Percentiles rank a stretch among this genome's conserved stretches.
phyloP scores from a whole-genome alignment of 805 yeast species.

The Yamadazyma sp. region DNA sequence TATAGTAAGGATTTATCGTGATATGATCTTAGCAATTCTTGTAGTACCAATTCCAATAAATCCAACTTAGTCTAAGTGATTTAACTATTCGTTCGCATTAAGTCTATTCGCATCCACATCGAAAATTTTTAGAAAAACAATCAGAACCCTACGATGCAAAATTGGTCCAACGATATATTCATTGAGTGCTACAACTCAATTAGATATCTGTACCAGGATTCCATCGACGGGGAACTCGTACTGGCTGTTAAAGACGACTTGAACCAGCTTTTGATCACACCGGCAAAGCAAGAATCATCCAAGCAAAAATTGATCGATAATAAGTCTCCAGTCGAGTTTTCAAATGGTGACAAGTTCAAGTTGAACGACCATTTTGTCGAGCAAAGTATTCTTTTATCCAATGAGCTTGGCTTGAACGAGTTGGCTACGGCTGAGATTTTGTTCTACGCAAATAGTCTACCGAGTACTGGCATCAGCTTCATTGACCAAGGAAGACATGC shows the following conservation, averaged over 20 bases:
- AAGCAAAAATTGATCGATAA: constrained; percentile 45
- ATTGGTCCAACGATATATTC: constrained; percentile 45
- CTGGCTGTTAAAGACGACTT: constrained; percentile 47
- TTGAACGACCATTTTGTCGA: constrained; percentile 67
- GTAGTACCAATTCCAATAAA: no score
- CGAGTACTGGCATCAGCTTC: constrained; percentile 47
- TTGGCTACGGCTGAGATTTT: constrained; percentile 69
- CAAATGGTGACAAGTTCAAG: constrained; percentile 57
- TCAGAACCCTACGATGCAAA: neutral
- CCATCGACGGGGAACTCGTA: constrained; percentile 20
- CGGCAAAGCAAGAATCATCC: constrained; percentile 46
- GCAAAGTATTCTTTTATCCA: constrained; percentile 58
- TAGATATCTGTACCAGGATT: constrained; percentile 13
- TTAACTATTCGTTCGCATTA: neutral
- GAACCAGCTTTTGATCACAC: constrained; percentile 38
- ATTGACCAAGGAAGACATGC: constrained; percentile 65
- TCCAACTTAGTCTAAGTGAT: no score
- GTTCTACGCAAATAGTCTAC: constrained; percentile 40
- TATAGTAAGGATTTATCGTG: neutral
- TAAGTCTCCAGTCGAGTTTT: constrained; percentile 40
- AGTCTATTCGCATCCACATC: neutral
- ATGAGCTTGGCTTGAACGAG: constrained; percentile 62
- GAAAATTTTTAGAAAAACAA: constrained; percentile 9
- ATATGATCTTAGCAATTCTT: no score
- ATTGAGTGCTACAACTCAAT: constrained; percentile 49